phyloP scores from a whole-genome alignment of 192 early-diverging fungal species.

The Ambispora gerdemannii region DNA sequence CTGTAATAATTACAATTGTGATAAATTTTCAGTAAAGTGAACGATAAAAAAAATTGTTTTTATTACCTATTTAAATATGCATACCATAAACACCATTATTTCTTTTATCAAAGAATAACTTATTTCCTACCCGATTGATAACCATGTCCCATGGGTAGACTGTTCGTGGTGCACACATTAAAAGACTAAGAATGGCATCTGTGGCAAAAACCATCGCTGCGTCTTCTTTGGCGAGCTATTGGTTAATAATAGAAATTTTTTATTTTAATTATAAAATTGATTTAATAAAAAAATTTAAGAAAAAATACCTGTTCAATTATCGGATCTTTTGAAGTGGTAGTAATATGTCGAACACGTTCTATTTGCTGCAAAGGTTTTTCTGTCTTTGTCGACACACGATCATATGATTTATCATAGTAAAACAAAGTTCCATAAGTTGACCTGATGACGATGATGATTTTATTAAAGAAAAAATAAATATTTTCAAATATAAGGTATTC shows the following conservation, averaged over 20 bases:
- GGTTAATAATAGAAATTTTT: slow-evolving; percentile 36
- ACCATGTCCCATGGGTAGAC: slow-evolving; percentile 97
- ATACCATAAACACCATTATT: slow-evolving; percentile 68
- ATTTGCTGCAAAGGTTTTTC: slow-evolving; percentile 69
- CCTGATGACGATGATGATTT: slow-evolving; percentile 38
- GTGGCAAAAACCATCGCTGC: slow-evolving; percentile 80
- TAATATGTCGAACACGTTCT: slow-evolving; percentile 68
- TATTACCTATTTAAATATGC: neutral
- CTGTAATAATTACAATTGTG: slow-evolving; percentile 38
- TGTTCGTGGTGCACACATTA: slow-evolving; percentile 90
- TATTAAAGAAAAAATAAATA: slow-evolving; percentile 5
- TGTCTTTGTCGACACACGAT: slow-evolving; percentile 78
- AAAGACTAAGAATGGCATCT: slow-evolving; percentile 80
- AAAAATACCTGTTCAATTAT: slow-evolving; percentile 55
- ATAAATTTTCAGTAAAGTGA: neutral
- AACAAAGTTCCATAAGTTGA: slow-evolving; percentile 70
- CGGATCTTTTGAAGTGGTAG: slow-evolving; percentile 85
- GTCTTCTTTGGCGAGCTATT: slow-evolving; percentile 42
- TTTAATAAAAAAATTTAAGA: neutral
- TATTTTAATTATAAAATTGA: slow-evolving; percentile 25
- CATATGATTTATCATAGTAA: slow-evolving; percentile 77
- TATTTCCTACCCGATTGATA: slow-evolving; percentile 74
- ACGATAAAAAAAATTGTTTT: neutral
- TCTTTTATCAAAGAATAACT: slow-evolving; percentile 91
- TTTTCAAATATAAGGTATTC: neutral